Evolutionary conservation across 805 yeast genomes (phyloP), one percentile per base, ranked within the genome.

Genomic region (Nematodospora valgi): DNA sequence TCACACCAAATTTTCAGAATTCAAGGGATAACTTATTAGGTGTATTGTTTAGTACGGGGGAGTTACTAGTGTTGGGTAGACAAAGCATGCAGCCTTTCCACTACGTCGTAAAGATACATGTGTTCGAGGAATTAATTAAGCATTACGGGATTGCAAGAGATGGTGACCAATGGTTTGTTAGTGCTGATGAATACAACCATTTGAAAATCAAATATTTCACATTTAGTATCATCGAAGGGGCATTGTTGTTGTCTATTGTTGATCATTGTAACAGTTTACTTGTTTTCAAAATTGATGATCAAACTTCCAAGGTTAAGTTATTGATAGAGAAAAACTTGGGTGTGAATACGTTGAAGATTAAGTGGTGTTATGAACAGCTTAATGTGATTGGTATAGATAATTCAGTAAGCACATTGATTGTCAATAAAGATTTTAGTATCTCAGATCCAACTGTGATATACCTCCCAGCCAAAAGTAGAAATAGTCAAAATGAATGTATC

Each of bases 11-110:
- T 2, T 43, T 46, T 21, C 40, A 44, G 1, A 31, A 42, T n/a
- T 45, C 55, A 3, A 51, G 57, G 26, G 58, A 58, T 29, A 51
- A 60, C 31, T 45, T 41, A 27, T 45, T 67, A 27, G 70, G 62
- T 0, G 59, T 62, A 1, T 42, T 67, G 19, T 54, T 56, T 33
- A 65, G 60, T 36, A 54, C 70, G 1, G 66, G 68, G 0, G 73
- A 67, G 35, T 45, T 65, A 10, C 34, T 65, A 23, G 37, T 65
- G 4, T 41, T 65, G 13, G 49, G 51, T 27, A 44, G 70, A 32
- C 47, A 51, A 6, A 45, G 52, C n/a, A 37, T 44, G 10, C 51
- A 46, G 19, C 33, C 46, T 4, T 52, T 47, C 23, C 49, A 51
- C 25, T 64, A 57, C 32, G 21, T 34, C 10, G 52, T 59, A 3